phyloP scores from a whole-genome alignment of 1,139 yeast species.

The Yamadazyma epiphylla region DNA sequence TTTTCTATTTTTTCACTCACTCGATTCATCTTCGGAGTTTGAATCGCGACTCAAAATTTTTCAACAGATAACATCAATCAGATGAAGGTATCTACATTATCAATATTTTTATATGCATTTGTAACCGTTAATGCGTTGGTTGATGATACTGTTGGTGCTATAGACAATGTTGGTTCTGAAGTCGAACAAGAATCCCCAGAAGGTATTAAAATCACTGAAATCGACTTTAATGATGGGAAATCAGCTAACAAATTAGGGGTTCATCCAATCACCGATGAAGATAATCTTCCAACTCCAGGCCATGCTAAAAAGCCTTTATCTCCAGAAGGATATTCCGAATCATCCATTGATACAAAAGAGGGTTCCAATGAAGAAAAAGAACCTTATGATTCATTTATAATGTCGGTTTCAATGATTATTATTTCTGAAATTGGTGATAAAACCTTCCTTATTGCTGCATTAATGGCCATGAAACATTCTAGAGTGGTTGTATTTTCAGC shows the following conservation, averaged over 20 bases:
- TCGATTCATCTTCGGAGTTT: neutral
- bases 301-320: slow-evolving; percentile 21
- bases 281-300: slow-evolving; percentile 28
- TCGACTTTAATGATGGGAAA: slow-evolving; percentile 13
- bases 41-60: slow-evolving; percentile 1
- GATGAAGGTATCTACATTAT: slow-evolving; percentile 4
- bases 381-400: slow-evolving; percentile 49
- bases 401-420: slow-evolving; percentile 81
- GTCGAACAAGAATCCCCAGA: slow-evolving; percentile 8
- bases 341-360: slow-evolving; percentile 2
- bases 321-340: slow-evolving; percentile 13
- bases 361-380: slow-evolving; percentile 17
- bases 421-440: slow-evolving; percentile 96
- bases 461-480: slow-evolving; percentile 96
- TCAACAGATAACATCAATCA: neutral
- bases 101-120: slow-evolving; percentile 1
- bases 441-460: slow-evolving; percentile 92
- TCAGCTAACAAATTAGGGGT: slow-evolving; percentile 20
- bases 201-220: slow-evolving; percentile 12
- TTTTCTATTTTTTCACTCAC: slow-evolving; percentile 1
- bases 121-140: slow-evolving; percentile 3
- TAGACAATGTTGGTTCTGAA: too few species aligned
- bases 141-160: slow-evolving; percentile 3
- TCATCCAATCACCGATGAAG: slow-evolving; percentile 21
- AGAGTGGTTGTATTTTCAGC: slow-evolving; percentile 80